A percentile compares a stretch with the other conserved stretches of the same genome.
Conservation (phyloP, 306 rosid species). For the Abrus precatorius region DNA sequence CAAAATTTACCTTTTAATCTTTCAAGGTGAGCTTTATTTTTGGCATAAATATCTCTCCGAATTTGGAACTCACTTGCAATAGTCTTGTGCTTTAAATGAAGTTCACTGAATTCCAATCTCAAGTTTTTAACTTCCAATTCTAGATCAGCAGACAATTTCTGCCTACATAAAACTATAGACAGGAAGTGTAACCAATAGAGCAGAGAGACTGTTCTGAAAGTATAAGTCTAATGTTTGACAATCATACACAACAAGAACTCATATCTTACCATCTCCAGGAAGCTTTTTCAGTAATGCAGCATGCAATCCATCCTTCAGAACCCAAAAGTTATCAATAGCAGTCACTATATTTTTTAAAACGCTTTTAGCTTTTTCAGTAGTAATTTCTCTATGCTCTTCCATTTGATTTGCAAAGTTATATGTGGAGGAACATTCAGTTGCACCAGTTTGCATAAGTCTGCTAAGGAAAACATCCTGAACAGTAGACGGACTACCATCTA, state of each 20-base stretch:
- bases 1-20: conserved; percentile 66
- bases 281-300: conserved; percentile 60
- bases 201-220: conserved; percentile 39
- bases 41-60: conserved; percentile 69
- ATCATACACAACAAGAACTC: conserved; percentile 24
- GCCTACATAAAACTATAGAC: conserved; percentile 71
- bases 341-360: conserved; percentile 58
- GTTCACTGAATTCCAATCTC: conserved; percentile 69
- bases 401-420: conserved; percentile 48
- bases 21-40: conserved; percentile 70
- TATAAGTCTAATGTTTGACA: conserved; percentile 28
- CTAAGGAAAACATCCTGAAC: conserved; percentile 77
- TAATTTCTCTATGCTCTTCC: conserved; percentile 58
- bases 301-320: conserved; percentile 71
- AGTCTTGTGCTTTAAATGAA: conserved; percentile 70
- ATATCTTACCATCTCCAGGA: conserved; percentile 71
- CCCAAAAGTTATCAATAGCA: conserved; percentile 63
- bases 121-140: conserved; percentile 64
- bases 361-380: conserved; percentile 55
- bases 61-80: conserved; percentile 71
- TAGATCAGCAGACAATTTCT: conserved; percentile 56
- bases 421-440: conserved; percentile 85
- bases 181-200: conserved; percentile 46
- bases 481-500: conserved; percentile 68
- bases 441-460: conserved; percentile 83